These are phyloP conservation scores for Striga asiatica DNA, from an alignment of 257 asterid genomes.

Conservation along the genomic window DNA sequence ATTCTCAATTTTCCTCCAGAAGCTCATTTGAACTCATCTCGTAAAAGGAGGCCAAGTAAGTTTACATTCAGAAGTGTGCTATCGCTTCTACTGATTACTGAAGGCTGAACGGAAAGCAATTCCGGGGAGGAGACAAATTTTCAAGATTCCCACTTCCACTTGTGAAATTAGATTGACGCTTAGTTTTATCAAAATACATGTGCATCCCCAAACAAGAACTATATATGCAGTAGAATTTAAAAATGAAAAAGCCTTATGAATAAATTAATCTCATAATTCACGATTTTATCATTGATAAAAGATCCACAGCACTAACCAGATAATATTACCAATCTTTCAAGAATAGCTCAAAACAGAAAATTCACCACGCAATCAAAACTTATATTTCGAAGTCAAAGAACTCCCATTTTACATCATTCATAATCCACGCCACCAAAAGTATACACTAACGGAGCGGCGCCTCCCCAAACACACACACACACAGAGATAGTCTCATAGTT, in stretches of 20 bases:
- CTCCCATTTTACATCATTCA: constrained; percentile 5
- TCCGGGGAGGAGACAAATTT: background rate
- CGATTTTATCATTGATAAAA: background rate
- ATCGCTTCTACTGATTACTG: background rate
- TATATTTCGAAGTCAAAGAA: background rate
- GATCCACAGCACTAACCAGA: background rate
- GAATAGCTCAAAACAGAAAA: background rate
- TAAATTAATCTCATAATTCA: background rate
- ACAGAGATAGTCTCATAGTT: background rate
- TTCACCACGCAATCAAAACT: background rate
- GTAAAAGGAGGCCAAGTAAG: constrained; percentile 8
- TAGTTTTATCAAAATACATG: background rate
- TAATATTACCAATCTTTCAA: background rate
- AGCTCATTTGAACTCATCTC: background rate
- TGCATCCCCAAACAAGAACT: background rate
- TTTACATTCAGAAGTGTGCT: constrained; percentile 1
- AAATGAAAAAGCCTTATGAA: background rate
- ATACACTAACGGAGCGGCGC: background rate
- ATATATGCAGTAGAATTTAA: background rate
- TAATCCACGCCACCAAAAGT: background rate
- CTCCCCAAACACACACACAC: background rate
- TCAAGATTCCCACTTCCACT: constrained; percentile 3
- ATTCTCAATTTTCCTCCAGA: constrained; percentile 2
- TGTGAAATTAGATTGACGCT: constrained; percentile 6
- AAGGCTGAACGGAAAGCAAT: background rate